Evolutionary conservation across 495 filamentous ascomycete species (phyloP), one percentile per base, ranked within the genome.

Genomic region (Aspergillus steynii): DNA sequence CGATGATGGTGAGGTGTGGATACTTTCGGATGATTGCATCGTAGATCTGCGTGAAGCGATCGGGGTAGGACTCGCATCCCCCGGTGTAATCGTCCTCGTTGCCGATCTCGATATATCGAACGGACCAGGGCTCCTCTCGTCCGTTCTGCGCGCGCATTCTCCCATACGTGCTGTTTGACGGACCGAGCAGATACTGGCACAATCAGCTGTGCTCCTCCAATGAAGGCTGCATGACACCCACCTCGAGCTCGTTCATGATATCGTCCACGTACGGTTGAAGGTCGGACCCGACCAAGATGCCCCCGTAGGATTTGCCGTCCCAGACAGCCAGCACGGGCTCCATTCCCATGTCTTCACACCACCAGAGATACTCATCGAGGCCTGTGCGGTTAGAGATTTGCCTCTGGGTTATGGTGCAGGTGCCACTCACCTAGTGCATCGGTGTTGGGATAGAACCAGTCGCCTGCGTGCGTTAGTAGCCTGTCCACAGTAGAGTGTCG

Each of bases 231-330:
- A 14, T 28, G 29, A 14, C 4, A n/a, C 54, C 26, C 31, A 71
- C 66, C 66, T 90, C 87, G 32, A 91, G 75, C 68, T 91, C 81
- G 64, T 89, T 81, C 26, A 90, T 76, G 9, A 83, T 88, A 56
- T 88, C 83, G 8, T 71, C 73, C 29, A 91, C 60, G 53, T 70
- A 79, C 14, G 76, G 74, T 5, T 71, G 47, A 5, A 79, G 67
- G 34, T 75, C 76, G 0, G 62, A 28, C 0, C 71, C 76, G 0
- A 69, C 71, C 4, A 79, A n/a, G 50, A 80, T 71, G 15, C 76
- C 72, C 4, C 79, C 79, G 53, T 85, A 85, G 4, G 83, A 83
- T 60, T 88, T 84, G n/a, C 87, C 87, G 50, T 78, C 74, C 70
- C 81, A 90, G 20, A 90, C 77, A 8, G 71, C 83, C 14, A 88